Evolutionary conservation across 2,329 filamentous ascomycete species (phyloP).

Genomic region (Uncinocarpus reesii): DNA sequence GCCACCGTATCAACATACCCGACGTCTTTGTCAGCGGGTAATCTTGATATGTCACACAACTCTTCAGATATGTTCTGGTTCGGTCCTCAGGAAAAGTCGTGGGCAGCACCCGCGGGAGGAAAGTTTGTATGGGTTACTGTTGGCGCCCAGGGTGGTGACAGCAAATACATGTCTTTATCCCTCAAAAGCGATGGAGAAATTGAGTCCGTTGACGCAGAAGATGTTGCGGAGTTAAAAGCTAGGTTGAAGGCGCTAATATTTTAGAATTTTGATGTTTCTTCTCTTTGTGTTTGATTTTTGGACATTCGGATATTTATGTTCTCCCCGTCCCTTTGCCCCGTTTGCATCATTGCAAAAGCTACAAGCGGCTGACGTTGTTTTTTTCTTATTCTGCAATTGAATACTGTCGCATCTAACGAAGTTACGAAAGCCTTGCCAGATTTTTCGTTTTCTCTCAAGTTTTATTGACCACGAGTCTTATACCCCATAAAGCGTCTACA

Average conservation of each 20-base stretch:
- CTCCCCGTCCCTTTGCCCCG: not conserved
- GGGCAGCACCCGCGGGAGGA: constrained; percentile 32
- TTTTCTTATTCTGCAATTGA: not conserved
- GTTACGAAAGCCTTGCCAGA: constrained; percentile 13
- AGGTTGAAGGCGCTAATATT: constrained; percentile 14
- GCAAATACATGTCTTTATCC: constrained; percentile 32
- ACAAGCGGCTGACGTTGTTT: not conserved
- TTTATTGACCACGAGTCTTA: constrained; percentile 3
- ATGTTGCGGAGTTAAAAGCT: constrained; percentile 13
- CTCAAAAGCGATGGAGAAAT: constrained; percentile 21
- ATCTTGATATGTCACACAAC: constrained; percentile 2
- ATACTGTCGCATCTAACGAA: constrained; percentile 14
- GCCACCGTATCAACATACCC: constrained; percentile 14
- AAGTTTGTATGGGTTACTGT: constrained; percentile 46
- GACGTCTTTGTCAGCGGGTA: constrained; percentile 13
- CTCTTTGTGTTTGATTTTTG: not conserved
- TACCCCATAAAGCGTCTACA: constrained; percentile 12
- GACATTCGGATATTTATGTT: not conserved
- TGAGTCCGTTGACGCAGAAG: constrained; percentile 14
- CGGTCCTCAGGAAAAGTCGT: constrained; percentile 34
- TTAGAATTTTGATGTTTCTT: not conserved
- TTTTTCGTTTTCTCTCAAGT: constrained; percentile 4
- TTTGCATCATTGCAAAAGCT: not conserved
- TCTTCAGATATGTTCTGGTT: constrained; percentile 31
- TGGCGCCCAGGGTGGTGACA: constrained; percentile 39